These are phyloP conservation scores for Jackrogersella minutella DNA, from an alignment of 495 filamentous ascomycete species.

Conservation along the genomic window DNA sequence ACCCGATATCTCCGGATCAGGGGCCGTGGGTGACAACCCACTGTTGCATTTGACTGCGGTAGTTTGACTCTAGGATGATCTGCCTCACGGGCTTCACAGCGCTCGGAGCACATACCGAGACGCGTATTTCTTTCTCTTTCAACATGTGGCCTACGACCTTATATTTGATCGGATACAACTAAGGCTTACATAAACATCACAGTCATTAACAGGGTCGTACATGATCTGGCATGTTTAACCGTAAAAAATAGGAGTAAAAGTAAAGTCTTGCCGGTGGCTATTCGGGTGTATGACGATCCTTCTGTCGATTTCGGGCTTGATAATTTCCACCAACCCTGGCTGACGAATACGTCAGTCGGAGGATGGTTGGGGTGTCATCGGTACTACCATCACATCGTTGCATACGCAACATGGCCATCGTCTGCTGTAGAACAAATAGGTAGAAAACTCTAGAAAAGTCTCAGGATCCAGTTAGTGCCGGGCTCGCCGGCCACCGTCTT, in stretches of 20 bases:
- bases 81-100: conserved; percentile 15
- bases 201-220: conserved; percentile 3
- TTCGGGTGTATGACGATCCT: conserved; percentile 42
- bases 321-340: conserved; percentile 40
- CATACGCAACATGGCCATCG: conserved; percentile 16
- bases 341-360: conserved; percentile 27
- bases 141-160: conserved; percentile 1
- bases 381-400: conserved; percentile 36
- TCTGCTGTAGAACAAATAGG: neutral
- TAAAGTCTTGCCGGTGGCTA: conserved; percentile 34
- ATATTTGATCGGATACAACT: conserved; percentile 1
- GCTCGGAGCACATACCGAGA: conserved; percentile 1
- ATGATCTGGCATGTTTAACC: conserved; percentile 29
- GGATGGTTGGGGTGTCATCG: conserved; percentile 34
- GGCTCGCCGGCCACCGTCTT: conserved; percentile 4
- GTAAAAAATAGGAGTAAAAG: conserved; percentile 23
- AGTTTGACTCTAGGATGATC: conserved; percentile 20
- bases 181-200: neutral
- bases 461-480: conserved; percentile 1
- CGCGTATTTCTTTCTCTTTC: neutral
- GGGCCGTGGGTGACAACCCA: conserved; percentile 20
- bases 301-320: conserved; percentile 28
- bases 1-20: conserved; percentile 41
- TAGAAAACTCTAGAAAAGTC: conserved; percentile 1
- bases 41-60: conserved; percentile 30